Conservation (phyloP, 352 stramenopile species). For the Aphanomyces stellatus region DNA sequence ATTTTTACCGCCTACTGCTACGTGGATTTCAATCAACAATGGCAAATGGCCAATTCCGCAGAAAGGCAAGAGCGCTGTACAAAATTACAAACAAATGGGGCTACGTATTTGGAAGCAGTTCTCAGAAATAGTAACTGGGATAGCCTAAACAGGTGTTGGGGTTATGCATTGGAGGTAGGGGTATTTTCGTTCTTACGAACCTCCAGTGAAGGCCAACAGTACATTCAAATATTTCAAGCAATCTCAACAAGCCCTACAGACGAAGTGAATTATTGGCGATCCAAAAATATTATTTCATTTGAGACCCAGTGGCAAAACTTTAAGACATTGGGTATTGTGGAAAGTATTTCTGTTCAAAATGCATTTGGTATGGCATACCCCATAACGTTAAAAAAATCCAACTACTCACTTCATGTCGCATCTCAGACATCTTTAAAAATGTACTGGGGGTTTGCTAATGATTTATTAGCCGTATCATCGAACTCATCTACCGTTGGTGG, state of each 20-base stretch:
- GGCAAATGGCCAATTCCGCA: not conserved
- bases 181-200: not conserved
- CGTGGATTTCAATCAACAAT: not conserved
- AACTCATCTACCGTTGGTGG: not conserved
- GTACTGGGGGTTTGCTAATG: slow-evolving; percentile 14
- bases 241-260: not conserved
- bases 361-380: not conserved
- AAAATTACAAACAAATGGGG: not conserved
- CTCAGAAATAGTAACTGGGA: slow-evolving; percentile 10
- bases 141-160: not conserved
- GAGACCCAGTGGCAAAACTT: slow-evolving; percentile 12
- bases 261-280: not conserved
- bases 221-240: not conserved
- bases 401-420: not conserved
- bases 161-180: not conserved
- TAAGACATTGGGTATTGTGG: slow-evolving; percentile 3
- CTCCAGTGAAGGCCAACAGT: not conserved
- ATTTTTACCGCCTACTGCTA: slow-evolving; percentile 13
- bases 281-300: not conserved
- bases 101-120: slow-evolving; percentile 1
- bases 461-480: not conserved
- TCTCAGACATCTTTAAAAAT: not conserved
- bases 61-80: not conserved
- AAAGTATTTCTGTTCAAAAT: not conserved
- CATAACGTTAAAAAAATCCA: not conserved